Evolutionary conservation across 306 rosid genomes (phyloP).

Genomic region (Vachellia pachyceras): DNA sequence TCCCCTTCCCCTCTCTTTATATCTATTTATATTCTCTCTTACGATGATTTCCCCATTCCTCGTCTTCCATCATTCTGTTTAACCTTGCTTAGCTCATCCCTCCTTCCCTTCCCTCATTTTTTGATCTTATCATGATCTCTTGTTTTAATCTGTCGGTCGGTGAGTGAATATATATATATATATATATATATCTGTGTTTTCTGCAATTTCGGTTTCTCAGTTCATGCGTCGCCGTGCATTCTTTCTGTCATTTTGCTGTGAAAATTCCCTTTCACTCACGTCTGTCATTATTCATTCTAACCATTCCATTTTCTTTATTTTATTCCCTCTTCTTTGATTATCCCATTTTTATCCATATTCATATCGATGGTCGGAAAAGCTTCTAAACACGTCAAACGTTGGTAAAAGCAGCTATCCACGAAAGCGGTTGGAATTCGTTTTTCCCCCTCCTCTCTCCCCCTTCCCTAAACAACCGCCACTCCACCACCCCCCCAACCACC

Average conservation of each 20-base stretch:
- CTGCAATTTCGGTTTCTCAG: neutral
- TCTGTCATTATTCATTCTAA: conserved; percentile 28
- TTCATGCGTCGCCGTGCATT: conserved; percentile 6
- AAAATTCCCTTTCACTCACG: conserved; percentile 44
- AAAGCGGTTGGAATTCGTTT: conserved; percentile 61
- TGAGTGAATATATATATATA: neutral
- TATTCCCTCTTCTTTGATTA: neutral
- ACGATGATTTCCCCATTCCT: neutral
- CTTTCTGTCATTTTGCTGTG: neutral
- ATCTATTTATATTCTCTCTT: neutral
- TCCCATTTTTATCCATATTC: neutral
- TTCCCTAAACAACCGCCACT: neutral
- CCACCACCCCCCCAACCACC: neutral
- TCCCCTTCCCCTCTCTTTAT: neutral
- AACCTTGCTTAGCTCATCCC: neutral
- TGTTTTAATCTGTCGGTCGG: conserved; percentile 33
- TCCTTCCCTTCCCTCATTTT: neutral
- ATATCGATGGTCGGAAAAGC: too few relatives aligned
- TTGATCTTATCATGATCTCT: neutral
- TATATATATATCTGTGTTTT: neutral
- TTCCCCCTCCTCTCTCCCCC: conserved; percentile 15
- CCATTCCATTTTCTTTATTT: neutral
- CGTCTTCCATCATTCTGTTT: conserved; percentile 17
- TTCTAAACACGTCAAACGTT: too few relatives aligned
- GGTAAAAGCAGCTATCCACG: conserved; percentile 26